Evolutionary conservation across 352 stramenopile species (phyloP).

Genomic region (Salisapilia sapeloensis): DNA sequence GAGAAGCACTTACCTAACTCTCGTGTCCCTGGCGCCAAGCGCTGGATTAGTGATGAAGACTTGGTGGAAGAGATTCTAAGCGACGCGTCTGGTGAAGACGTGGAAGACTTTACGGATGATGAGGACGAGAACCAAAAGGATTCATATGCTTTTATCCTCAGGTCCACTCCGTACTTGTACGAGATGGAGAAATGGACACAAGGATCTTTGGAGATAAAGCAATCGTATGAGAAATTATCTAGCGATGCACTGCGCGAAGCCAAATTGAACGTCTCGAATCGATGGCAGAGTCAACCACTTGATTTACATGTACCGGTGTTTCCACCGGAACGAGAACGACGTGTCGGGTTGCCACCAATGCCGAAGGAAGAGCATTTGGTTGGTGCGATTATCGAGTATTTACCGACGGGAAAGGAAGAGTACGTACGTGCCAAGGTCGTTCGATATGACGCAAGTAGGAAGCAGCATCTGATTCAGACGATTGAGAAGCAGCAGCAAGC

Average conservation of each 20-base stretch:
- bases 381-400: constrained; percentile 61
- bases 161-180: constrained; percentile 46
- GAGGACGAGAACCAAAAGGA: constrained; percentile 16
- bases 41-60: constrained; percentile 72
- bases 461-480: constrained; percentile 54
- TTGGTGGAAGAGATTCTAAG: constrained; percentile 74
- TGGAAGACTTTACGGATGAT: constrained; percentile 17
- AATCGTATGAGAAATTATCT: background rate
- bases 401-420: constrained; percentile 38
- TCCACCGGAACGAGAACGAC: constrained; percentile 9
- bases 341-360: constrained; percentile 32
- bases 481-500: constrained; percentile 35
- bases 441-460: constrained; percentile 39
- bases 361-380: constrained; percentile 21
- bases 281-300: too few species aligned
- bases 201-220: constrained; percentile 1
- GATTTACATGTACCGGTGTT: constrained; percentile 34
- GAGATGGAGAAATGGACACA: constrained; percentile 13
- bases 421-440: constrained; percentile 58
- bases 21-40: constrained; percentile 56
- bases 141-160: constrained; percentile 54
- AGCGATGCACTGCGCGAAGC: constrained; percentile 10
- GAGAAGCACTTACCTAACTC: constrained; percentile 62
- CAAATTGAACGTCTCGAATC: constrained; percentile 14
- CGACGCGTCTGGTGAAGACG: constrained; percentile 19